Evolutionary conservation across 2,329 filamentous ascomycete species (phyloP), one percentile per base, ranked within the genome.

Genomic region (Cephalotrichum gorgonifer): DNA sequence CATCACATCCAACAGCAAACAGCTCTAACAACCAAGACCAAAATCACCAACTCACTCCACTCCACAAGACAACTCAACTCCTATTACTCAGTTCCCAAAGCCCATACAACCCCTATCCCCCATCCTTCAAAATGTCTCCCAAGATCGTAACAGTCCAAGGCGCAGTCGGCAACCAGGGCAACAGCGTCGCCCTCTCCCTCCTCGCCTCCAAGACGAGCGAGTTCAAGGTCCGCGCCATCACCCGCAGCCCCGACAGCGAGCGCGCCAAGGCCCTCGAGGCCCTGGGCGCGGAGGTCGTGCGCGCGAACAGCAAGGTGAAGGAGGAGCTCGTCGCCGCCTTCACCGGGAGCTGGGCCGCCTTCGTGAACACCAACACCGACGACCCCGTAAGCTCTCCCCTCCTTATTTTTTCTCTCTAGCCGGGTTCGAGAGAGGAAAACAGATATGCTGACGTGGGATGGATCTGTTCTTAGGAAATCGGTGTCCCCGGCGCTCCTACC

Each of bases 351-450:
- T 68, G 71, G 51, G 57, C 69, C 50, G 75, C 80, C 51, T 80
- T 79, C 60, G 66, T 67, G 52, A 71, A 76, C 45, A 80, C 76
- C 0, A 69, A 79, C 53, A 79, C 74, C 60, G 58, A 61, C 43
- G 61, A 63, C 52, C 54, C 58, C 48, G 59, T 61, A 50, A 52
- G 57, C 51, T 12, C 5, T 25, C 27, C 26, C 17, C 12, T 4
- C 15, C 23, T 6, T 22, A 17, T n/a, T n/a, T n/a, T n/a, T n/a
- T n/a, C n/a, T n/a, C n/a, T 33, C 9, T 33, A n/a, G 9, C n/a
- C n/a, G n/a, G n/a, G n/a, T n/a, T n/a, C n/a, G 17, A 11, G n/a
- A 39, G 6, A 6, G n/a, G 17, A 17, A 4, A 22, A 4, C 2
- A 39, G 11, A 20, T 9, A 20, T 3, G 35, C n/a, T 38, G 12